Conservation (phyloP, 352 stramenopile species). For the Detonula confervacea region DNA sequence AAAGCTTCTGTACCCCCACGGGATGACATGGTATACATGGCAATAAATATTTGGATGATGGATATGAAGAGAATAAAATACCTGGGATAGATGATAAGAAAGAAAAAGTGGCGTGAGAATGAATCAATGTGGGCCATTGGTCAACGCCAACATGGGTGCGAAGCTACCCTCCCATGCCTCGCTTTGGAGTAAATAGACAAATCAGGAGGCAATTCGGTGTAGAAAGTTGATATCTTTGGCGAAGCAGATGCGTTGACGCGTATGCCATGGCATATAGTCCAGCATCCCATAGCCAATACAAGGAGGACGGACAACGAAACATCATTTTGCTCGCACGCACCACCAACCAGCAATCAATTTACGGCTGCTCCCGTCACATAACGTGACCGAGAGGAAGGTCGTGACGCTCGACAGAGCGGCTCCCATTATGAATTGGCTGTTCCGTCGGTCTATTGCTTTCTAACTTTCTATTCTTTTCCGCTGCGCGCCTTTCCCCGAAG, state of each 20-base stretch:
- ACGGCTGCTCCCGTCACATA: slow-evolving; percentile 72
- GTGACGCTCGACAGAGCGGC: slow-evolving; percentile 43
- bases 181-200: too few relatives aligned
- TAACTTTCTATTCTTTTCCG: too few relatives aligned
- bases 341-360: slow-evolving; percentile 84
- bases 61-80: slow-evolving; percentile 57
- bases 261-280: too few relatives aligned
- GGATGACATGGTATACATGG: slow-evolving; percentile 67
- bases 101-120: not conserved
- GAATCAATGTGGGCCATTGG: not conserved
- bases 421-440: slow-evolving; percentile 15
- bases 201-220: too few relatives aligned
- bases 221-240: too few relatives aligned
- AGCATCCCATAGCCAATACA: too few relatives aligned
- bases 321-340: slow-evolving; percentile 67
- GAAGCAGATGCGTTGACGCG: too few relatives aligned
- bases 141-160: too few relatives aligned
- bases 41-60: slow-evolving; percentile 66
- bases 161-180: too few relatives aligned
- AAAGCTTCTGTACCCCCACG: slow-evolving; percentile 71
- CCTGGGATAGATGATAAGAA: not conserved
- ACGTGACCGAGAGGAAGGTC: slow-evolving; percentile 57
- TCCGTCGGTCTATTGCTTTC: too few relatives aligned
- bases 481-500: too few relatives aligned
- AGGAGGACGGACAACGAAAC: not conserved